These are phyloP conservation scores for Fragilaria crotonensis DNA, from an alignment of 108 stramenopile genomes.

Conservation along the genomic window DNA sequence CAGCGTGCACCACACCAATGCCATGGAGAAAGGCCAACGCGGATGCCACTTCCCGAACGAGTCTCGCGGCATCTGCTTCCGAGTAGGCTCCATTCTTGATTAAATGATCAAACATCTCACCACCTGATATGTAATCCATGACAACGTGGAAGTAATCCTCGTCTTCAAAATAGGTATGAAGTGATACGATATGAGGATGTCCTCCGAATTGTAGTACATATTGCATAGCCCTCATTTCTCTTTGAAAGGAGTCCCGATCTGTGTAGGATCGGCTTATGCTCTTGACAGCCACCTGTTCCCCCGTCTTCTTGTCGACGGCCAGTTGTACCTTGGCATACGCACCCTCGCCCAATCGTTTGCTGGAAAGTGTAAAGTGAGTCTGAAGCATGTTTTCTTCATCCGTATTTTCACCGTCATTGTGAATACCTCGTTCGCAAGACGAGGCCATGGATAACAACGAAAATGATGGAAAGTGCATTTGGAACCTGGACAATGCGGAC, in stretches of 20 bases:
- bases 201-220: constrained; percentile 52
- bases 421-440: too few relatives aligned
- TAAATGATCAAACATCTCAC: constrained; percentile 85
- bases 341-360: constrained; percentile 28
- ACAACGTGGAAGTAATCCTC: constrained; percentile 61
- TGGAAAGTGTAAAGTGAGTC: not conserved
- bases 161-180: constrained; percentile 68
- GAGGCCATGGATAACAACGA: too few relatives aligned
- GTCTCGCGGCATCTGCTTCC: constrained; percentile 69
- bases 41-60: constrained; percentile 61
- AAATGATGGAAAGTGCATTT: too few relatives aligned
- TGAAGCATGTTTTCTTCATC: not conserved
- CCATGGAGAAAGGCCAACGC: constrained; percentile 74
- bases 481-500: too few relatives aligned
- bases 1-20: constrained; percentile 73
- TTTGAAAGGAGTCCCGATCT: constrained; percentile 42
- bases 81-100: constrained; percentile 75
- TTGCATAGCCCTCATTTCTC: constrained; percentile 66
- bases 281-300: constrained; percentile 58
- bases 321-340: constrained; percentile 63
- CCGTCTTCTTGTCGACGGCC: constrained; percentile 36
- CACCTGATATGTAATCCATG: constrained; percentile 71
- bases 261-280: constrained; percentile 65
- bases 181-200: constrained; percentile 73
- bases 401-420: too few relatives aligned